Conservation (phyloP, 164 flowering plant species). For the Magnolia sinica region DNA sequence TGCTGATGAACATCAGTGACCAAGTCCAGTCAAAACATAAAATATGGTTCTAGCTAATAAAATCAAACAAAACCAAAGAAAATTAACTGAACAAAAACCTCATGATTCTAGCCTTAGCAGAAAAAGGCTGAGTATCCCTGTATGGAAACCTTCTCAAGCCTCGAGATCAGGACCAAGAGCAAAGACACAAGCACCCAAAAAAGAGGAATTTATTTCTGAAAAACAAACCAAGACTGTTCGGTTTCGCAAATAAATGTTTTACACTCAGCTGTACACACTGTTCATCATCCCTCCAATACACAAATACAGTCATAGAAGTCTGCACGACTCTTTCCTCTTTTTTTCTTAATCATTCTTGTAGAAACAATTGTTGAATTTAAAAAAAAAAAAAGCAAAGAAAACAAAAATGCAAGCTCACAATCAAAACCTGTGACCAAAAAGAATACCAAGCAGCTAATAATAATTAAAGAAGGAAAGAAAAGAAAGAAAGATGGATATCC, state of each 20-base stretch:
- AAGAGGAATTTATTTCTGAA: slow-evolving; percentile 18
- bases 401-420: slow-evolving; percentile 68
- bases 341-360: slow-evolving; percentile 16
- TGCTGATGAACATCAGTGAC: too few relatives aligned
- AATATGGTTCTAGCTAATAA: too few relatives aligned
- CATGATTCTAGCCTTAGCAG: neutral
- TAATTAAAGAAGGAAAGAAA: slow-evolving; percentile 6
- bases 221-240: slow-evolving; percentile 17
- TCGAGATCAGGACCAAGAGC: neutral
- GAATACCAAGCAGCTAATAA: slow-evolving; percentile 45
- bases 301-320: slow-evolving; percentile 39
- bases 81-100: too few relatives aligned
- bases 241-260: slow-evolving; percentile 28
- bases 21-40: too few relatives aligned
- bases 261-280: slow-evolving; percentile 68
- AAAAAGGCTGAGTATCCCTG: neutral
- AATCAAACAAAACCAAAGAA: too few relatives aligned
- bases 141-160: neutral
- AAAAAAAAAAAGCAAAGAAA: slow-evolving; percentile 17
- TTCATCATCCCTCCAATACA: slow-evolving; percentile 32
- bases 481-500: slow-evolving; percentile 22
- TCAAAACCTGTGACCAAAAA: slow-evolving; percentile 51
- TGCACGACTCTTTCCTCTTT: slow-evolving; percentile 32
- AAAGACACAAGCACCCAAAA: neutral
- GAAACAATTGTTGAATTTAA: slow-evolving; percentile 29